Evolutionary conservation across 1,284 basidiomycete species (phyloP).

Genomic region (Cutaneotrichosporon sp.): DNA sequence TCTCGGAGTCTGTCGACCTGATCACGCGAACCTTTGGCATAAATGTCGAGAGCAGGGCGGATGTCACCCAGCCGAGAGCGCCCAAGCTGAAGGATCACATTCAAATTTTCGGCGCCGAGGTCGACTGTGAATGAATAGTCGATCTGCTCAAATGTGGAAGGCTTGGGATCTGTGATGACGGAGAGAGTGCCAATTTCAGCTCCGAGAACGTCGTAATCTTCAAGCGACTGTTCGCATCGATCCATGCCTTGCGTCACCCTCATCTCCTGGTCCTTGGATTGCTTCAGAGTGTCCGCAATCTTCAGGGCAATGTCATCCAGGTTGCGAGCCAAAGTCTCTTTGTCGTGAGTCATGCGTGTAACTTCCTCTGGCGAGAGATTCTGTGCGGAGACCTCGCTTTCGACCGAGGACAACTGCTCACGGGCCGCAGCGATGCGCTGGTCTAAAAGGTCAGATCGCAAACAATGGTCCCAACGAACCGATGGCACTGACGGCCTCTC

Average conservation of each 20-base stretch:
- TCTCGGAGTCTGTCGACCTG: slow-evolving; percentile 65
- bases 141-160: slow-evolving; percentile 30
- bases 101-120: slow-evolving; percentile 61
- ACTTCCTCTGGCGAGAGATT: slow-evolving; percentile 82
- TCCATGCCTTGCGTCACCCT: slow-evolving; percentile 67
- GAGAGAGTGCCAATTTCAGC: slow-evolving; percentile 65
- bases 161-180: slow-evolving; percentile 1
- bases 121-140: slow-evolving; percentile 71
- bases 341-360: slow-evolving; percentile 74
- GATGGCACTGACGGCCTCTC: slow-evolving; percentile 28
- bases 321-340: slow-evolving; percentile 63
- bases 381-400: slow-evolving; percentile 66
- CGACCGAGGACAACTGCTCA: slow-evolving; percentile 59
- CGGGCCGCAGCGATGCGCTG: slow-evolving; percentile 9
- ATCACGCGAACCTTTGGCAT: slow-evolving; percentile 63
- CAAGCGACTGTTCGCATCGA: slow-evolving; percentile 69
- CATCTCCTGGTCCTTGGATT: slow-evolving; percentile 69
- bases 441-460: not conserved
- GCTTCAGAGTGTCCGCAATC: slow-evolving; percentile 63
- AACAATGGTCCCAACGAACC: slow-evolving; percentile 17
- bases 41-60: slow-evolving; percentile 62
- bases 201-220: slow-evolving; percentile 65
- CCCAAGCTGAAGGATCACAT: slow-evolving; percentile 58
- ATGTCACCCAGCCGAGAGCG: slow-evolving; percentile 62
- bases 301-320: slow-evolving; percentile 69